A percentile compares a stretch with the other conserved stretches of the same genome.
Conservation (phyloP, 2,329 filamentous ascomycete species). For the Aspergillus oerlinghausenensis region DNA sequence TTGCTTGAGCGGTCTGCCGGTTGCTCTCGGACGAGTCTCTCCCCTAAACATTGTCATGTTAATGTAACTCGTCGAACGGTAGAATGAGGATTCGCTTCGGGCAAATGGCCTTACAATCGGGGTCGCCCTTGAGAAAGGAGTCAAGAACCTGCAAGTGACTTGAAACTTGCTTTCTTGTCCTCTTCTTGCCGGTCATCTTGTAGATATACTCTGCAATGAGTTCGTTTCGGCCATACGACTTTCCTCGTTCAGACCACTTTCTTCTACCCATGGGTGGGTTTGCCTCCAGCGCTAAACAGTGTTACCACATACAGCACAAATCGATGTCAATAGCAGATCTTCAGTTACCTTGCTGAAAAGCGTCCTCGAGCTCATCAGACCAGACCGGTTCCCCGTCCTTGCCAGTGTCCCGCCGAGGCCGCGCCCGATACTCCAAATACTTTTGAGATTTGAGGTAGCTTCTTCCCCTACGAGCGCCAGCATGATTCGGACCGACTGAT, state of each 20-base stretch:
- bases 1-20: slow-evolving; percentile 29
- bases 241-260: slow-evolving; percentile 49
- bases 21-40: slow-evolving; percentile 36
- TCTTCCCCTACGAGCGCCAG: slow-evolving; percentile 23
- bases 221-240: slow-evolving; percentile 57
- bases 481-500: slow-evolving; percentile 25
- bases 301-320: slow-evolving; percentile 10
- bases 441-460: slow-evolving; percentile 41
- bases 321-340: neutral
- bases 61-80: neutral
- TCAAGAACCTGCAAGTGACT: slow-evolving; percentile 62
- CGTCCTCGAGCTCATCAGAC: slow-evolving; percentile 45
- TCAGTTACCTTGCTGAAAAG: slow-evolving; percentile 43
- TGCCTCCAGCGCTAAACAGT: slow-evolving; percentile 45
- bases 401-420: slow-evolving; percentile 40
- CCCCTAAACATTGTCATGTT: slow-evolving; percentile 22
- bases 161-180: slow-evolving; percentile 58
- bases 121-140: slow-evolving; percentile 50
- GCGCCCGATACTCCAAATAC: slow-evolving; percentile 41
- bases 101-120: slow-evolving; percentile 44
- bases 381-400: slow-evolving; percentile 43
- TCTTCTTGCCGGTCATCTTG: slow-evolving; percentile 49
- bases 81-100: neutral
- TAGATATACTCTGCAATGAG: slow-evolving; percentile 56
- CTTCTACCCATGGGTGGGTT: slow-evolving; percentile 55